Base-by-base conservation (phyloP, 331 rosid genomes). In the Malus hybrid region DNA sequence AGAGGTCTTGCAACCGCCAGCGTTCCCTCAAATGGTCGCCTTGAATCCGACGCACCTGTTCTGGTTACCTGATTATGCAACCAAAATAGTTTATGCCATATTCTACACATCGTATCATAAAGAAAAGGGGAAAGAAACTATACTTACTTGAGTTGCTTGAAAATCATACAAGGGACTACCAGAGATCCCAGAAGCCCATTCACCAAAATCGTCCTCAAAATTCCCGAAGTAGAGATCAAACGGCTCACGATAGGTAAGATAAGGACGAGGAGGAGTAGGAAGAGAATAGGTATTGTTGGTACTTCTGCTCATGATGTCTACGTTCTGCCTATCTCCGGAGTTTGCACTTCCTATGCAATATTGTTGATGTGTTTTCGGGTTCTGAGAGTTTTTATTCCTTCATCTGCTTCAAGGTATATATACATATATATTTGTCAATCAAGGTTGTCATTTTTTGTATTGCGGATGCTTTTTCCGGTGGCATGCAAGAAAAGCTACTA, bases 121-220 rank as follows among this genome's bases (percentile, higher is more conserved):
- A 6, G 14, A 46, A 36, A 65, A 7, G 6, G 28, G 20, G 65
- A 4, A 36, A 7, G 2, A 60, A 24, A 59, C 32, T 57, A 11
- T 56, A 76, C 86, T 82, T 79, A 88, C 91, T 31, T 73, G 56
- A 27, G 55, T 80, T 64, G 60, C 66, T 65, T 54, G 77, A 54
- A 65, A 42, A 72, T 61, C 64, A 19, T 34, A 54, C 14, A 11
- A 19, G 29, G 67, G 54, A 24, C 15, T 60, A 13, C 11, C 1
- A 71, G 66, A 10, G 19, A 18, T 6, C 48, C 27, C 75, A 29
- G 7, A 70, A 54, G 11, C 34, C 67, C 67, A 8, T 6, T 20
- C 55, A 34, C 20, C 32, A 34, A 4, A 9, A 57, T 22, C 67
- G 44, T 56, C 76, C 15, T 57, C 65, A 34, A 34, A 9, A 42